A percentile compares a stretch with the other conserved stretches of the same genome.
Evolutionary conservation across 805 yeast genomes (phyloP).

Genomic region (Kazachstania psychrophila): DNA sequence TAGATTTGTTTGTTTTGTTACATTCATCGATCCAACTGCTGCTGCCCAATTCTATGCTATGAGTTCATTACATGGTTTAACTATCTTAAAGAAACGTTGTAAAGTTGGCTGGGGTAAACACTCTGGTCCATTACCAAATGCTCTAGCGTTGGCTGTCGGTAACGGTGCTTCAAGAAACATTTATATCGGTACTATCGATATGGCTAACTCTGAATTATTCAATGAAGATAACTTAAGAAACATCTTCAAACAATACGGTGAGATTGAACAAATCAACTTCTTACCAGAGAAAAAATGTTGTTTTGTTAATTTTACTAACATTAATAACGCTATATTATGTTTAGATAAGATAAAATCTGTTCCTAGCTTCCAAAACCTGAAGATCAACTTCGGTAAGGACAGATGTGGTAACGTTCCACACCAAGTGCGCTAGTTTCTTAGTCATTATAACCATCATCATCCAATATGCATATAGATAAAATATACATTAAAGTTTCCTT

Average conservation of each 20-base stretch:
- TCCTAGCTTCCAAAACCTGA: constrained; percentile 56
- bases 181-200: constrained; percentile 67
- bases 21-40: constrained; percentile 92
- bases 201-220: constrained; percentile 29
- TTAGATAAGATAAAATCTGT: constrained; percentile 81
- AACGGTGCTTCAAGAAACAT: constrained; percentile 92
- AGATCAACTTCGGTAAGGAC: constrained; percentile 88
- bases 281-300: constrained; percentile 79
- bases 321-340: constrained; percentile 84
- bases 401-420: constrained; percentile 93
- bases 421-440: constrained; percentile 36
- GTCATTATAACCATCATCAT: too few relatives aligned
- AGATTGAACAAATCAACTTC: constrained; percentile 89
- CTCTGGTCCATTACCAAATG: constrained; percentile 82
- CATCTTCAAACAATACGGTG: constrained; percentile 80
- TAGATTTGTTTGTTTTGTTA: constrained; percentile 86
- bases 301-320: constrained; percentile 83
- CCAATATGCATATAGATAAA: not conserved
- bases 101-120: constrained; percentile 98
- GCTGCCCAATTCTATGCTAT: constrained; percentile 96
- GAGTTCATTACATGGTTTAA: constrained; percentile 82
- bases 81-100: constrained; percentile 76
- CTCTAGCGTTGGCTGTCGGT: constrained; percentile 79
- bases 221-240: constrained; percentile 52
- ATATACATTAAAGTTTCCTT: too few relatives aligned